Percentiles rank a stretch among this genome's conserved stretches.
phyloP scores from a whole-genome alignment of 257 asterid species.

The Fraxinus excelsior region DNA sequence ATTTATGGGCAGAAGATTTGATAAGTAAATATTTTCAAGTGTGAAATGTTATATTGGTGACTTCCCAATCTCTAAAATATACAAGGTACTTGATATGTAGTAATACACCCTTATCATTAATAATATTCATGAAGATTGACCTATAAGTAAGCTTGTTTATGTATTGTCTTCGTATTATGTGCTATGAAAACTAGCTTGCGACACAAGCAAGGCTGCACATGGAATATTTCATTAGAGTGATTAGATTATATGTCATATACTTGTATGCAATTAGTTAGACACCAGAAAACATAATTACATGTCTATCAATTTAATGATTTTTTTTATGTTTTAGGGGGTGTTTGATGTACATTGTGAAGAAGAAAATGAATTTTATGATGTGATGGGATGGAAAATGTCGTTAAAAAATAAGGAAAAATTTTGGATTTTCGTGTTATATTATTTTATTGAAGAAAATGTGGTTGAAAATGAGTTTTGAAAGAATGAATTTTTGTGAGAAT shows the following conservation, averaged over 20 bases:
- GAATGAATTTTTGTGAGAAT: no score
- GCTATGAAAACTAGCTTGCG: neutral
- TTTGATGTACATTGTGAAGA: no score
- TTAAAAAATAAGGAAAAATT: no score
- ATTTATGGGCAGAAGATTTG: neutral
- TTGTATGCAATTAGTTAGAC: neutral
- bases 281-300: neutral
- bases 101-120: neutral
- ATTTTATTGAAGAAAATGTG: no score
- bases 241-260: neutral
- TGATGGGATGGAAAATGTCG: no score
- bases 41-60: neutral
- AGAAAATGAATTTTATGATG: no score
- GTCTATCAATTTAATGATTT: neutral
- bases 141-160: neutral
- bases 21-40: neutral
- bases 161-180: neutral
- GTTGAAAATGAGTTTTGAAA: no score
- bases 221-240: neutral
- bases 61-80: neutral
- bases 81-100: neutral
- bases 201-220: neutral
- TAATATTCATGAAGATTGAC: neutral
- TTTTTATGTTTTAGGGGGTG: no score
- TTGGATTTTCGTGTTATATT: no score